phyloP scores from a whole-genome alignment of 2,329 filamentous ascomycete genomes.

The Neonectria faginata region DNA sequence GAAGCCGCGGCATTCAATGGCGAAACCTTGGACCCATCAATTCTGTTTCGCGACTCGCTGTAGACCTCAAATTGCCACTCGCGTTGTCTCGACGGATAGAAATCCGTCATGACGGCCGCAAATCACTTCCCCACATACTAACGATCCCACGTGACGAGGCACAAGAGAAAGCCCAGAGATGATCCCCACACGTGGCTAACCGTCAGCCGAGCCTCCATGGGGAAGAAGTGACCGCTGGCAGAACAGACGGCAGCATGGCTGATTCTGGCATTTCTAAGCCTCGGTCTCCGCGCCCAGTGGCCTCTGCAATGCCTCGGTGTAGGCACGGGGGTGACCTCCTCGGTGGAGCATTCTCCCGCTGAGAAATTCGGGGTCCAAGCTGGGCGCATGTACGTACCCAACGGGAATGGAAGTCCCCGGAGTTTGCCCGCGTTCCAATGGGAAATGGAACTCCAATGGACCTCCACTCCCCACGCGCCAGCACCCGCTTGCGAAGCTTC shows the following conservation, averaged over 20 bases:
- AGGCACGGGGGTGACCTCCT: not conserved
- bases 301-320: not conserved
- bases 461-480: not conserved
- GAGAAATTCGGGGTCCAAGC: not conserved
- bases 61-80: not conserved
- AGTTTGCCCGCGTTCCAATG: slow-evolving; percentile 4
- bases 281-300: not conserved
- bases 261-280: not conserved
- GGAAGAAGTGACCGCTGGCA: not conserved
- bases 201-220: not conserved
- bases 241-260: not conserved
- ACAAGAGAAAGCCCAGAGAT: not conserved
- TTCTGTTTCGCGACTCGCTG: not conserved
- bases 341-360: not conserved
- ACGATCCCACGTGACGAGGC: not conserved
- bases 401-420: not conserved
- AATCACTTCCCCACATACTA: not conserved
- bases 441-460: not conserved
- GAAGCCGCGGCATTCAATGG: not conserved
- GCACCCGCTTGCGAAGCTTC: not conserved
- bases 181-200: not conserved
- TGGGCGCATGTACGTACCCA: not conserved
- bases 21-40: not conserved
- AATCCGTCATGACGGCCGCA: not conserved
- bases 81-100: not conserved